Conservation (phyloP, 2,329 filamentous ascomycete genomes). For the Aspergillus quadricinctus region DNA sequence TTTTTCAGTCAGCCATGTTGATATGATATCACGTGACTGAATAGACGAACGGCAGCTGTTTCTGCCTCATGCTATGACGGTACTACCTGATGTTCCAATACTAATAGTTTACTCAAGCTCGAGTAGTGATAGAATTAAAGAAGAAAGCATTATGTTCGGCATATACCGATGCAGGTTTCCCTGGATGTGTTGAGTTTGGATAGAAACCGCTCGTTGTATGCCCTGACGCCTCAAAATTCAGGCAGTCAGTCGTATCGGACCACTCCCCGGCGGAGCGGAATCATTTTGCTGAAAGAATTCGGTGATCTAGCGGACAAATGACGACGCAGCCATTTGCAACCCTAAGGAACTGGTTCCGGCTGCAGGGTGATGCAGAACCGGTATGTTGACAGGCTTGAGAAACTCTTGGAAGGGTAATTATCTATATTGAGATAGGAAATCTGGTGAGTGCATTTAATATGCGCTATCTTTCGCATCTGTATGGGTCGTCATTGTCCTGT, state of each 20-base stretch:
- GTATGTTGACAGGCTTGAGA: background rate
- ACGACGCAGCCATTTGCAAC: constrained; percentile 8
- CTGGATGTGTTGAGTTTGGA: no score
- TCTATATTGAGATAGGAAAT: background rate
- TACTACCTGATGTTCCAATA: no score
- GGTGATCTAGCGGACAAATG: constrained; percentile 12
- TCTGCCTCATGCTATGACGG: no score
- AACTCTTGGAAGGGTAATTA: background rate
- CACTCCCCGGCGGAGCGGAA: constrained; percentile 4
- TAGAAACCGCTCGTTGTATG: no score
- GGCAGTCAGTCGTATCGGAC: constrained; percentile 10
- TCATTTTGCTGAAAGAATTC: background rate
- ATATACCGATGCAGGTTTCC: no score
- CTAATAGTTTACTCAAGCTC: no score
- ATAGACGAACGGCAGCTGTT: no score
- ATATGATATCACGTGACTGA: background rate
- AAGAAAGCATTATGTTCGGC: no score
- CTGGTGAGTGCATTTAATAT: background rate
- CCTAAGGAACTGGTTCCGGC: background rate
- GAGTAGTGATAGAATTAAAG: no score
- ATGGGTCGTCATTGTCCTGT: background rate
- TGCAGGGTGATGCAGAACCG: background rate
- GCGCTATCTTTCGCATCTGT: background rate
- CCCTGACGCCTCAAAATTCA: background rate
- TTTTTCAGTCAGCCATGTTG: background rate